These are phyloP conservation scores for Filobasidium wieringae DNA, from an alignment of 768 basidiomycete genomes.

Conservation along the genomic window DNA sequence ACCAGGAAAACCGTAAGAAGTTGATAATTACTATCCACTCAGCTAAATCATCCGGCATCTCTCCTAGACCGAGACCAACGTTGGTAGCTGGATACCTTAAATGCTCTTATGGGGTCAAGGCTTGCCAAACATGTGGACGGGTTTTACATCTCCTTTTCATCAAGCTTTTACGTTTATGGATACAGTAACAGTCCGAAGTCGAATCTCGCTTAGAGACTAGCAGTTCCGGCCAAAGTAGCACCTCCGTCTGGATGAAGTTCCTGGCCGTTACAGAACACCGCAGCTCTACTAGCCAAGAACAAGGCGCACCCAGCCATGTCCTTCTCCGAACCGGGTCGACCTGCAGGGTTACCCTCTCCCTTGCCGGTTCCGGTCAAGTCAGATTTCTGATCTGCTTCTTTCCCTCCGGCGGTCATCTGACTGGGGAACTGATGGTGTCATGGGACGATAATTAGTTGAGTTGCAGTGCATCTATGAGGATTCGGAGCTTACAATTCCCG, in stretches of 20 bases:
- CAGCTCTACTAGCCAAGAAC: slow-evolving; percentile 6
- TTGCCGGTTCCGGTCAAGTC: slow-evolving; percentile 19
- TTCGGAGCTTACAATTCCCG: too few relatives aligned
- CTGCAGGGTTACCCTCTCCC: slow-evolving; percentile 23
- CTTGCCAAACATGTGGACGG: too few relatives aligned
- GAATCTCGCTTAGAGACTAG: slow-evolving; percentile 7
- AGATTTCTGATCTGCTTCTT: slow-evolving; percentile 18
- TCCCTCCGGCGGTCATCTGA: slow-evolving; percentile 24
- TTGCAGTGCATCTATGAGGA: too few relatives aligned
- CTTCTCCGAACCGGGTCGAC: slow-evolving; percentile 24
- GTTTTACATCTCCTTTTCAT: not conserved
- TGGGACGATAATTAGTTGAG: too few relatives aligned
- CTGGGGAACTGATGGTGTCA: slow-evolving; percentile 15
- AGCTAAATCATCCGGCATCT: too few relatives aligned
- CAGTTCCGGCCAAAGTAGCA: slow-evolving; percentile 18
- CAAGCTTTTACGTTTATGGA: not conserved
- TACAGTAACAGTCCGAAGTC: not conserved
- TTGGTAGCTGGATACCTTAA: too few relatives aligned
- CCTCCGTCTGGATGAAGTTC: slow-evolving; percentile 25
- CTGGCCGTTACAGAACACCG: not conserved
- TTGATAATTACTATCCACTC: too few relatives aligned
- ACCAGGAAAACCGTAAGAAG: too few relatives aligned
- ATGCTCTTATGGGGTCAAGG: too few relatives aligned
- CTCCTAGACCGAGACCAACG: too few relatives aligned
- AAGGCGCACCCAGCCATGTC: slow-evolving; percentile 29